Conservation (phyloP, 1,139 yeast species). For the Hemisphaericaspora xylofermentans region DNA sequence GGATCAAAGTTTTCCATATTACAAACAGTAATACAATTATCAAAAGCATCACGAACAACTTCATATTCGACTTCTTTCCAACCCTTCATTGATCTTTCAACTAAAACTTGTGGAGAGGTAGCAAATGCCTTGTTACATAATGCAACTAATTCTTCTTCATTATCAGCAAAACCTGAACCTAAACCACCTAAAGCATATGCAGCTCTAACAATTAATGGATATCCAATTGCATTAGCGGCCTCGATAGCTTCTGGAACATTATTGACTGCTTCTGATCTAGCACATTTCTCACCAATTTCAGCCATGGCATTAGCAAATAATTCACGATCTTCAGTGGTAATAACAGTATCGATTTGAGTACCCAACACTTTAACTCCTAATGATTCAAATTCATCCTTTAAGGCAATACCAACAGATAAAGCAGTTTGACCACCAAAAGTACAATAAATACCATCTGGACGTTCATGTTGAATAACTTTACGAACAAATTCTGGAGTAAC, state of each 20-base stretch:
- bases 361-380: constrained; percentile 95
- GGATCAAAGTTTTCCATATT: constrained; percentile 99
- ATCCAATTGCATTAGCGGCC: constrained; percentile 87
- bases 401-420: constrained; percentile 87
- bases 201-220: constrained; percentile 96
- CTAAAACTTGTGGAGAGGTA: constrained; percentile 91
- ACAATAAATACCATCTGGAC: constrained; percentile 95
- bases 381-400: constrained; percentile 89
- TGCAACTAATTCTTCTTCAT: constrained; percentile 77
- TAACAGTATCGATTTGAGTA: constrained; percentile 92
- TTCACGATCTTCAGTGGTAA: constrained; percentile 97
- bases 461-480: constrained; percentile 89
- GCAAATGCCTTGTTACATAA: constrained; percentile 93
- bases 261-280: constrained; percentile 84
- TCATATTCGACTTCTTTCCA: constrained; percentile 99
- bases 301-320: constrained; percentile 92
- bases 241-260: constrained; percentile 75
- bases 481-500: constrained; percentile 95
- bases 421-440: constrained; percentile 99
- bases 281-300: constrained; percentile 92
- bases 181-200: constrained; percentile 97
- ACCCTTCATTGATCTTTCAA: constrained; percentile 96
- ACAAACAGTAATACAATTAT: constrained; percentile 98
- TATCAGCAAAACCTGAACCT: constrained; percentile 97
- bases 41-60: constrained; percentile 96